Conservation (phyloP, 106 monocot species). For the Dendrobium nobile region DNA sequence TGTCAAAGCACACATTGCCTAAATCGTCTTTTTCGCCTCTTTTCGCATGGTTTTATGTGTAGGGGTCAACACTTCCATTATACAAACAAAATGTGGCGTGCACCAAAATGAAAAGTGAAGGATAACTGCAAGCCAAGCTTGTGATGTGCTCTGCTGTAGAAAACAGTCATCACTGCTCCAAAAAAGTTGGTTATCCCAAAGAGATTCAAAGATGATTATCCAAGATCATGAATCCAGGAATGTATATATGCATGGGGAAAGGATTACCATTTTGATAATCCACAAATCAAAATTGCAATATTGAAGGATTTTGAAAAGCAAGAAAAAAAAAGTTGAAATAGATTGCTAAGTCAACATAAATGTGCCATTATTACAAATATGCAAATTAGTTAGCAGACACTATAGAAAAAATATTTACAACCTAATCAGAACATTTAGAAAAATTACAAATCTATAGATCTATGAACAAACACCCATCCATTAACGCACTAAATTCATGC, state of each 20-base stretch:
- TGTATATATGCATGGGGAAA: background rate
- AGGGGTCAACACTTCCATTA: background rate
- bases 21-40: no score
- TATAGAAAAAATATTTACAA: background rate
- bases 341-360: background rate
- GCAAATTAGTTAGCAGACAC: background rate
- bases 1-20: no score
- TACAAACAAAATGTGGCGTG: background rate
- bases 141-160: background rate
- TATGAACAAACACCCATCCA: background rate
- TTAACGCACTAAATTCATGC: background rate
- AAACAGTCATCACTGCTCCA: background rate
- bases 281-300: background rate
- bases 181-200: no score
- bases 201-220: background rate
- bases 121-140: background rate
- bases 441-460: background rate
- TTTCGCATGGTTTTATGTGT: no score
- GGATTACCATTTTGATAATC: background rate
- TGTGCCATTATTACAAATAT: background rate
- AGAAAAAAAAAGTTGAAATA: background rate
- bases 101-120: background rate
- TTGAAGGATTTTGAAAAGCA: background rate
- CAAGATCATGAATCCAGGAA: background rate
- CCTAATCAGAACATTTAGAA: background rate